Conservation (phyloP, 164 flowering plant species). For the Kingdonia uniflora region DNA sequence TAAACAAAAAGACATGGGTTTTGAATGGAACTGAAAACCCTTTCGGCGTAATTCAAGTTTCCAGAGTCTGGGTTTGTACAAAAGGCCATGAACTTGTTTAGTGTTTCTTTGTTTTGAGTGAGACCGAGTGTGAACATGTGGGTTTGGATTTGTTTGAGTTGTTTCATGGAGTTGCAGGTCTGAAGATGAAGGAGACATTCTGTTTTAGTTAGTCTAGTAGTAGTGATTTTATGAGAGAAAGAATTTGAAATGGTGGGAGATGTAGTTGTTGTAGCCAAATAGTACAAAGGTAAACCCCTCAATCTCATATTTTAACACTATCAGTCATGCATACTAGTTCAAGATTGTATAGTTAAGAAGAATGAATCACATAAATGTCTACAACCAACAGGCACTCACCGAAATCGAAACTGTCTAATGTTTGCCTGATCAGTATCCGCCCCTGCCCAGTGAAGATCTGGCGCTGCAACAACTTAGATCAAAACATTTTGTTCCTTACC, state of each 20-base stretch:
- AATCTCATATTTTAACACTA: background rate
- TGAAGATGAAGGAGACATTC: conserved; percentile 34
- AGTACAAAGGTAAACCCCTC: background rate
- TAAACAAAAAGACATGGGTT: conserved; percentile 38
- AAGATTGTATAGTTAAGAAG: too few species aligned
- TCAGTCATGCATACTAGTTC: too few species aligned
- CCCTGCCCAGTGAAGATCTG: too few species aligned
- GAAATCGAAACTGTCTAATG: too few species aligned
- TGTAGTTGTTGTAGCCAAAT: background rate
- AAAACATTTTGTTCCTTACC: too few species aligned
- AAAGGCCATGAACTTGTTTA: conserved; percentile 48
- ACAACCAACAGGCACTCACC: too few species aligned
- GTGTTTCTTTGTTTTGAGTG: conserved; percentile 27
- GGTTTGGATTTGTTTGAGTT: conserved; percentile 48
- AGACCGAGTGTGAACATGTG: conserved; percentile 39
- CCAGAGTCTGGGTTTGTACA: conserved; percentile 33
- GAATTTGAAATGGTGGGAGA: conserved; percentile 4
- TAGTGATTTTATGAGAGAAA: conserved; percentile 4
- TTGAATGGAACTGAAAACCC: conserved; percentile 23
- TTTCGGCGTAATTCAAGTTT: conserved; percentile 38
- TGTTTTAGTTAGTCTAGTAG: conserved; percentile 19
- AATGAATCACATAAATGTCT: too few species aligned
- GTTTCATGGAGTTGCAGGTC: conserved; percentile 41
- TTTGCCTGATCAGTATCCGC: too few species aligned
- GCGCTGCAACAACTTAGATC: too few species aligned